A percentile compares a stretch with the other conserved stretches of the same genome.
phyloP scores from a whole-genome alignment of 2,329 filamentous ascomycete species.

The Alternaria atra region DNA sequence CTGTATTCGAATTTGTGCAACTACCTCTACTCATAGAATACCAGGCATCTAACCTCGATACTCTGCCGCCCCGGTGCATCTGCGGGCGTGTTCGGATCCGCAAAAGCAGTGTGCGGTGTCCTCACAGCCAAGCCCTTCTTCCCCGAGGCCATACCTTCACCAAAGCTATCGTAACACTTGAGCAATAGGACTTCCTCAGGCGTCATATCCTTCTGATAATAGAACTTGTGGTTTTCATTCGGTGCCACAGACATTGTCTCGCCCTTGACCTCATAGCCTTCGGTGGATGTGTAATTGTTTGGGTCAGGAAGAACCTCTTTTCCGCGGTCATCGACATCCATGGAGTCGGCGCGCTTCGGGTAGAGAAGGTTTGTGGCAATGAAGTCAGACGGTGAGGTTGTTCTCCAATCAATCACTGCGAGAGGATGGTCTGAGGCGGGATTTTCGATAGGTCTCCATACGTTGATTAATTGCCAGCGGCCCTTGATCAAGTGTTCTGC shows the following conservation, averaged over 20 bases:
- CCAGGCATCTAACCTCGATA: constrained; percentile 70
- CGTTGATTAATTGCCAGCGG: constrained; percentile 74
- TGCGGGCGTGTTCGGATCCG: constrained; percentile 62
- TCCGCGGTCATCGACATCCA: constrained; percentile 64
- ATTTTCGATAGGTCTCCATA: constrained; percentile 72
- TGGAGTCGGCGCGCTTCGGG: constrained; percentile 52
- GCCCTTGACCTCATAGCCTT: constrained; percentile 69
- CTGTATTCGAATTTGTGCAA: too few relatives aligned
- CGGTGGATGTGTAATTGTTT: constrained; percentile 57
- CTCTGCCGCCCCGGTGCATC: constrained; percentile 65
- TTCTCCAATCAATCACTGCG: constrained; percentile 72
- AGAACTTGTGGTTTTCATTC: constrained; percentile 68
- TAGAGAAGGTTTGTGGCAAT: constrained; percentile 70
- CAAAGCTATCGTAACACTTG: constrained; percentile 60
- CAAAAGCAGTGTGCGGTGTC: constrained; percentile 73
- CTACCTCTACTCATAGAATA: constrained; percentile 65
- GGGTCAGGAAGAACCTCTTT: constrained; percentile 66
- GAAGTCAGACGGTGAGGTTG: constrained; percentile 66
- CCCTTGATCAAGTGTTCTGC: constrained; percentile 65
- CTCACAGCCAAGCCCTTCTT: constrained; percentile 53
- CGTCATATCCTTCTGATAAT: constrained; percentile 74
- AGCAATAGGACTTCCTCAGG: constrained; percentile 63
- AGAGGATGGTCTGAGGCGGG: constrained; percentile 74
- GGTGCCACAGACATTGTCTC: constrained; percentile 70
- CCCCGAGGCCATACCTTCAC: constrained; percentile 54